phyloP scores from a whole-genome alignment of 495 filamentous ascomycete species.

The Annulohypoxylon moriforme region DNA sequence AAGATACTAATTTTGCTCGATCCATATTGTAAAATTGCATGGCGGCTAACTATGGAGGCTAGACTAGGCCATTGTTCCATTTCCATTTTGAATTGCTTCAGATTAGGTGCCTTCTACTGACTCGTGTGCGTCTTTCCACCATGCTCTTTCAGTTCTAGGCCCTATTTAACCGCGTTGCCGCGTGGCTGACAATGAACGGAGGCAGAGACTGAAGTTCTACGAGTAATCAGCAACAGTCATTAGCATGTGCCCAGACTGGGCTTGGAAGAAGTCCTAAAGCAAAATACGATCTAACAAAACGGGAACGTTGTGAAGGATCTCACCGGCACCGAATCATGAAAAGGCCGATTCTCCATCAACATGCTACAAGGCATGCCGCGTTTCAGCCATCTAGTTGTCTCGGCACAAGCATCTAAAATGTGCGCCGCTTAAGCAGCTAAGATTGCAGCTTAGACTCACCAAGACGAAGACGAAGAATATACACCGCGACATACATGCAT shows the following conservation, averaged over 20 bases:
- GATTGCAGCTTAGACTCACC: neutral
- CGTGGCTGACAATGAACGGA: conserved; percentile 1
- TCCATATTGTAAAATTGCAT: conserved; percentile 9
- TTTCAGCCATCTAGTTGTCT: conserved; percentile 15
- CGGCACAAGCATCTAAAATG: neutral
- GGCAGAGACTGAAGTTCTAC: neutral
- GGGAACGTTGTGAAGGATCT: conserved; percentile 6
- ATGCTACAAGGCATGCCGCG: conserved; percentile 14
- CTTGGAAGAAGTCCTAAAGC: neutral
- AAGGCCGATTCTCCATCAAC: conserved; percentile 12
- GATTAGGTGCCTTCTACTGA: conserved; percentile 5
- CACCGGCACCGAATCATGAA: conserved; percentile 7
- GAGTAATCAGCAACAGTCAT: neutral
- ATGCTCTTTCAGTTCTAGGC: conserved; percentile 10
- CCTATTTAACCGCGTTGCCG: neutral
- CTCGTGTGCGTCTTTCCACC: neutral
- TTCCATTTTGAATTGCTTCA: conserved; percentile 13
- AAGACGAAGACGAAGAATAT: conserved; percentile 24
- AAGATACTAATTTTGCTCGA: conserved; percentile 26
- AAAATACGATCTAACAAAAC: neutral
- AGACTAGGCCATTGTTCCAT: neutral
- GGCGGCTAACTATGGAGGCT: conserved; percentile 1
- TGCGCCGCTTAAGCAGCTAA: conserved; percentile 24
- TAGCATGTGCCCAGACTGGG: neutral
- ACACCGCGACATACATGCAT: neutral